phyloP scores from a whole-genome alignment of 1,284 basidiomycete genomes.

The Fomes fomentarius region DNA sequence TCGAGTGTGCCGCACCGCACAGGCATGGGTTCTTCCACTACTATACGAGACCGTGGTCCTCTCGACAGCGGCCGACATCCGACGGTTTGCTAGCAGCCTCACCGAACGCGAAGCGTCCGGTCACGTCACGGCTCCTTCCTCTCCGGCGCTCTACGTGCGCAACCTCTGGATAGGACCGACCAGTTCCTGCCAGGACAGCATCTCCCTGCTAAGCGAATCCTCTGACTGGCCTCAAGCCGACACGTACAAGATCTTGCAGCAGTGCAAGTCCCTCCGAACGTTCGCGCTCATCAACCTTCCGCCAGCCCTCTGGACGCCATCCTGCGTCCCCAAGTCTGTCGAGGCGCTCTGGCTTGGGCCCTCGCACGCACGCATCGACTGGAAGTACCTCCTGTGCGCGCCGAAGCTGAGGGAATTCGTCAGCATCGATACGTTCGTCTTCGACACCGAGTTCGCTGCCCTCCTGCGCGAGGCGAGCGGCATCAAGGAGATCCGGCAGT shows the following conservation, averaged over 20 bases:
- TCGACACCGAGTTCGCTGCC: not conserved
- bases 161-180: not conserved
- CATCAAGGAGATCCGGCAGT: not conserved
- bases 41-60: not conserved
- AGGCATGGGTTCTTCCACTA: not conserved
- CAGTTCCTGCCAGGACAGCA: not conserved
- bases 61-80: not conserved
- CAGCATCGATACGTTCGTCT: not conserved
- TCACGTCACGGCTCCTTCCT: not conserved
- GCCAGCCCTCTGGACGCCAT: not conserved
- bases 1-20: not conserved
- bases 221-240: not conserved
- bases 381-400: not conserved
- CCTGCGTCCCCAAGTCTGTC: not conserved
- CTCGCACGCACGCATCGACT: not conserved
- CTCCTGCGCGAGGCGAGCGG: not conserved
- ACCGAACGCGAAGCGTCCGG: not conserved
- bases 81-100: not conserved
- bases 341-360: not conserved
- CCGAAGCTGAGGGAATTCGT: not conserved
- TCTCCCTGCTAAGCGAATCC: not conserved
- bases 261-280: not conserved
- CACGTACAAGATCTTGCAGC: not conserved
- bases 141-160: not conserved
- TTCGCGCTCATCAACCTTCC: not conserved